Percentiles rank a stretch among this genome's conserved stretches.
Conservation (phyloP, 2,329 filamentous ascomycete genomes). For the Didymellaceae sp. region DNA sequence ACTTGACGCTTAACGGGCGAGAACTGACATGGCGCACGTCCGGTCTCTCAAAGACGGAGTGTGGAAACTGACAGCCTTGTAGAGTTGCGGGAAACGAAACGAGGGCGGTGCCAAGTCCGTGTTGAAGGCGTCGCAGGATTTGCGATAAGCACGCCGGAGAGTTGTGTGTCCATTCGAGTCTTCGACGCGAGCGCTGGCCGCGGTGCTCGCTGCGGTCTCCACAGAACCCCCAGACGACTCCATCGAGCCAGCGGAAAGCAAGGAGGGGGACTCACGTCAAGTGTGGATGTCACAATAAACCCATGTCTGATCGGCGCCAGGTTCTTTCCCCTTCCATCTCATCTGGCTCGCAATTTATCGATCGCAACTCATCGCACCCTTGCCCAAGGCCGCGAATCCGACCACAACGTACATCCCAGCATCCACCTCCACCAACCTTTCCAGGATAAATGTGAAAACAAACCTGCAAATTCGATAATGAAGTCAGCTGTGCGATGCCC, state of each 20-base stretch:
- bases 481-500: too few species aligned
- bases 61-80: constrained; percentile 1
- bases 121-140: constrained; percentile 16
- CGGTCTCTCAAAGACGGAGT: background rate
- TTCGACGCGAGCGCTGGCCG: too few species aligned
- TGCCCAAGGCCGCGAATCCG: background rate
- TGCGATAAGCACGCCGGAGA: constrained; percentile 4
- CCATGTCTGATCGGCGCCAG: constrained; percentile 17
- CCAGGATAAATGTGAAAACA: background rate
- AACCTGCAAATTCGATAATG: too few species aligned
- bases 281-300: constrained; percentile 14
- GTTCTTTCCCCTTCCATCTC: constrained; percentile 11
- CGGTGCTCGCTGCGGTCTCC: too few species aligned
- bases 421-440: background rate
- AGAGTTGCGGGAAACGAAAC: constrained; percentile 14
- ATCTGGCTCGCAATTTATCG: background rate
- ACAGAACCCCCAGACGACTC: too few species aligned
- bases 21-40: background rate
- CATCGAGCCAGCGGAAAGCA: background rate
- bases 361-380: background rate
- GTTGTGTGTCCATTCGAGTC: background rate
- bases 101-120: background rate
- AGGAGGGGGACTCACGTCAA: background rate
- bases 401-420: constrained; percentile 1
- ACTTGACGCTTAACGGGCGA: constrained; percentile 11